Base-by-base conservation (phyloP, 495 filamentous ascomycete genomes). In the Xylaria acuta region DNA sequence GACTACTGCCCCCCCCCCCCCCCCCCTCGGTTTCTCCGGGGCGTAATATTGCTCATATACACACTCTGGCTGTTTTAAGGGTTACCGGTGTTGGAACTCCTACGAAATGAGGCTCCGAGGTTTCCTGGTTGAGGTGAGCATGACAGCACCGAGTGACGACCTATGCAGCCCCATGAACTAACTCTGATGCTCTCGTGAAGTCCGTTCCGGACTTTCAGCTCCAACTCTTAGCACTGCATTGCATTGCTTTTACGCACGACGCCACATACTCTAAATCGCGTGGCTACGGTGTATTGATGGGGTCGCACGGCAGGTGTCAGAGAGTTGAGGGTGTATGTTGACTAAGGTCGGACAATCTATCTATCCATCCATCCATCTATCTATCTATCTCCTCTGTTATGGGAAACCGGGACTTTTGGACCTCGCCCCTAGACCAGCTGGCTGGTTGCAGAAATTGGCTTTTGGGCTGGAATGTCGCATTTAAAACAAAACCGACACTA, bases 171-270 rank as follows among this genome's bases (percentile, higher is more conserved):
- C 18, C 7, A 20, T 53, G 45, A 66, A 45, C 64, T 66, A 45
- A 66, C 64, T 9, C 38, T 20, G 20, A 66, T 66, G 64, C 64
- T 65, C 63, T 43, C 41, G 18, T 65, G 22, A 65, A 14, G 5
- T 49, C 38, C 5, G 30, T 25, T 9, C 8, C 45, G 32, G 45
- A 66, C 64, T 34, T 16, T 36, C 45, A 66, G 64, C 64, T 20
- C 45, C 41, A 27, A 9, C 7, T 16, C 41, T 32, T 25, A 27
- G 5, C 38, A 47, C 49, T 18, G 53, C 53, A 49, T 49, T 9
- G 25, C 40, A n/a, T 38, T 38, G 7, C 36, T 38, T 3, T 43
- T 49, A 47, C 63, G 63, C 63, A 36, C 41, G 63, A 49, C 25
- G 11, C 20, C 3, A 0, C 22, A 12, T 56, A 32, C 63, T 49